These are phyloP conservation scores for Fragaria ananassa DNA, from an alignment of 306 rosid species.

Conservation along the genomic window DNA sequence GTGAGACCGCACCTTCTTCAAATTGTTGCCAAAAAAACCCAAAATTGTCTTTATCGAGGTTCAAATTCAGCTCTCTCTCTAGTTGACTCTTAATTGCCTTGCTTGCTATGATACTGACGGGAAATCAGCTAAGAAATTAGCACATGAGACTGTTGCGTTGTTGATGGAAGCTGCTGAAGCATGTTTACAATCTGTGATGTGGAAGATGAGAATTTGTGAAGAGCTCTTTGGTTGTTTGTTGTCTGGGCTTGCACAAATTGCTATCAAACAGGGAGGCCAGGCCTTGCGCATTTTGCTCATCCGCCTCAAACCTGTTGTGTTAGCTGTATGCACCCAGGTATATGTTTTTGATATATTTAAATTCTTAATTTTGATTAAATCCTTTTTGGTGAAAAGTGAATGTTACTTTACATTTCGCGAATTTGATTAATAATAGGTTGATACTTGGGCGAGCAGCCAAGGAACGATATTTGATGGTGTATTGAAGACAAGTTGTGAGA, in stretches of 20 bases:
- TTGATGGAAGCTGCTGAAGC: conserved; percentile 95
- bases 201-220: conserved; percentile 81
- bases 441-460: too few relatives aligned
- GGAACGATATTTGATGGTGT: conserved; percentile 91
- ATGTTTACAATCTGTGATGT: conserved; percentile 82
- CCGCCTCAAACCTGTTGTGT: conserved; percentile 85
- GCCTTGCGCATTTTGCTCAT: conserved; percentile 87
- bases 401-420: too few relatives aligned
- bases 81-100: conserved; percentile 59
- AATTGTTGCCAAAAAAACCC: too few relatives aligned
- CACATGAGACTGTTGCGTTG: conserved; percentile 82
- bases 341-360: conserved; percentile 17
- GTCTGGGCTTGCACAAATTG: conserved; percentile 74
- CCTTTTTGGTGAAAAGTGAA: too few relatives aligned
- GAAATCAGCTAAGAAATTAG: conserved; percentile 74
- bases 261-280: conserved; percentile 84
- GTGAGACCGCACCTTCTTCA: too few relatives aligned
- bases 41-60: too few relatives aligned
- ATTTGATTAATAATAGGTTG: too few relatives aligned
- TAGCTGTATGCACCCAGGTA: conserved; percentile 92
- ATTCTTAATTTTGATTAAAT: too few relatives aligned
- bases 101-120: conserved; percentile 69
- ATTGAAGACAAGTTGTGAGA: conserved; percentile 70
- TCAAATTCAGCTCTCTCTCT: too few relatives aligned
- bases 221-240: conserved; percentile 84